Evolutionary conservation across 129 eudicot species (phyloP), one percentile per base, ranked within the genome.

Genomic region (Pseudognaphalium luteoalbum): DNA sequence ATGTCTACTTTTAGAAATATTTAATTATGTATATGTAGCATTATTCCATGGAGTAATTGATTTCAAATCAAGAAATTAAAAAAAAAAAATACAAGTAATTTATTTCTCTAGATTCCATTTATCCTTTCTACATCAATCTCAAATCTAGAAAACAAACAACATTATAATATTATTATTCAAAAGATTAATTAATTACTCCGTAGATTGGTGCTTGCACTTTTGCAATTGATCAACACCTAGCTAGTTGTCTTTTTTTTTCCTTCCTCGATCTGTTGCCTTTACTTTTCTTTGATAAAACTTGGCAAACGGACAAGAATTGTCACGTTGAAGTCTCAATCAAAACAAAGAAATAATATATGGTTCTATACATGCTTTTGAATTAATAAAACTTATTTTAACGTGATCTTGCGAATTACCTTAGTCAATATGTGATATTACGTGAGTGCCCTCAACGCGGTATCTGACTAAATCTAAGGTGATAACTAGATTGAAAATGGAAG

Each of bases 41-140:
- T n/a, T n/a, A n/a, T n/a, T n/a, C n/a, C n/a, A n/a, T n/a, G n/a
- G 3, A 1, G 1, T 32, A 32, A 32, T 32, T 32, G 34, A 32
- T 32, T 32, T 32, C 69, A 9, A 16, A 74, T 73, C 73, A 73
- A 42, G 78, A 72, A 73, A n/a, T n/a, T n/a, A n/a, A n/a, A n/a
- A n/a, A n/a, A n/a, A n/a, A 32, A 3, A 32, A 32, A 74, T 41
- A 44, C 28, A 79, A 61, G 75, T 65, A 60, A 71, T 75, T 66
- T 42, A 73, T 85, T 80, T 73, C 84, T 81, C 71, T 74, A 74
- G 87, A 77, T 80, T 81, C 86, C 91, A 84, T 70, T 78, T 6
- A 86, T 75, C 87, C 80, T 77, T 74, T 86, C 69, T 73, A n/a
- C 83, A 84, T 79, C 44, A 67, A 68, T 56, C 80, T 86, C 74